Evolutionary conservation across 2,329 filamentous ascomycete genomes (phyloP).

Genomic region (Scorias spongiosa): DNA sequence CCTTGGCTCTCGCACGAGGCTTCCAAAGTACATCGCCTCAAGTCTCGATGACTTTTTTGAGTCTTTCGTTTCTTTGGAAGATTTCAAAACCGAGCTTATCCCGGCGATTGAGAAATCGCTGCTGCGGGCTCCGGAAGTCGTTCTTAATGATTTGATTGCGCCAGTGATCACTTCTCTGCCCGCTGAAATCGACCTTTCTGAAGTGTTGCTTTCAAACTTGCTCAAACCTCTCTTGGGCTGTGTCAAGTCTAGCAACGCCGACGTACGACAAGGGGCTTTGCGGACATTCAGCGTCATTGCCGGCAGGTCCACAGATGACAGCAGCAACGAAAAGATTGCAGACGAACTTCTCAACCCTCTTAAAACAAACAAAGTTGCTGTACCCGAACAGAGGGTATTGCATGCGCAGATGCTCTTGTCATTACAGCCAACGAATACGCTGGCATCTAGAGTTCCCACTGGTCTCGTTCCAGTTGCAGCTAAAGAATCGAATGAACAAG

Average conservation of each 20-base stretch:
- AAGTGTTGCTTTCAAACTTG: conserved; percentile 53
- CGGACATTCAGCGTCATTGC: conserved; percentile 60
- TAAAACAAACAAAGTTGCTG: conserved; percentile 69
- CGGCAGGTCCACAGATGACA: conserved; percentile 41
- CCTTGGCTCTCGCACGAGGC: conserved; percentile 56
- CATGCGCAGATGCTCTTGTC: conserved; percentile 67
- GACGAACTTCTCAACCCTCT: conserved; percentile 68
- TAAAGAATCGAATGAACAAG: conserved; percentile 82
- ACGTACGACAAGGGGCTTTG: conserved; percentile 61
- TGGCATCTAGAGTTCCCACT: conserved; percentile 51
- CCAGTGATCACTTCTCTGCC: conserved; percentile 59
- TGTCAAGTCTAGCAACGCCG: conserved; percentile 73
- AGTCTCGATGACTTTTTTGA: conserved; percentile 71
- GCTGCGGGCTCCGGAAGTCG: conserved; percentile 76
- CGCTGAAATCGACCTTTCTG: conserved; percentile 58
- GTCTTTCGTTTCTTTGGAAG: conserved; percentile 56
- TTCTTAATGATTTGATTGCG: conserved; percentile 63
- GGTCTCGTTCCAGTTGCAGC: conserved; percentile 52
- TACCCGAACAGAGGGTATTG: conserved; percentile 68
- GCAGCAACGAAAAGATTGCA: conserved; percentile 49
- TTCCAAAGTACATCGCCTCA: conserved; percentile 57
- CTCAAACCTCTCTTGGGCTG: conserved; percentile 81
- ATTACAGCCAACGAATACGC: conserved; percentile 43
- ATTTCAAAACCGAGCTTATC: conserved; percentile 60
- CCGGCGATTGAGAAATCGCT: conserved; percentile 79